Conservation (phyloP, 805 yeast genomes). For the Priceomyces fermenticarens region DNA sequence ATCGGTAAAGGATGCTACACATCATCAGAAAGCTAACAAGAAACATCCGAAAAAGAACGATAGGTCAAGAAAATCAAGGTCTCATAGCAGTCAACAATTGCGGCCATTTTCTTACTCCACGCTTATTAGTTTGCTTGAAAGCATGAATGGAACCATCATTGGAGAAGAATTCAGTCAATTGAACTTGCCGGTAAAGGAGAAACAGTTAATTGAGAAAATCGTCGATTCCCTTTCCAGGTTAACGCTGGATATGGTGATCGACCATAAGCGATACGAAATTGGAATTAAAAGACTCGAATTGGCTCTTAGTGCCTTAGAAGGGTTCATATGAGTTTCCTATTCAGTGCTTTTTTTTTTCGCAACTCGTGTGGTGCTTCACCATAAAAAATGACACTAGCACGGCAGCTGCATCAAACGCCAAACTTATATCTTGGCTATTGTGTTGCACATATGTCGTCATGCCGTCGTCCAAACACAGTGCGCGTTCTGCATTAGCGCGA, state of each 20-base stretch:
- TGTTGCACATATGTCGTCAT: no score
- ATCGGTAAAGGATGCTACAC: slow-evolving; percentile 31
- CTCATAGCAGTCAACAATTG: slow-evolving; percentile 5
- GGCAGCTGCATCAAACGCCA: no score
- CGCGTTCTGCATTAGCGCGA: no score
- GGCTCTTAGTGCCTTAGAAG: slow-evolving; percentile 85
- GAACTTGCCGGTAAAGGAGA: slow-evolving; percentile 72
- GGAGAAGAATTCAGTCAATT: slow-evolving; percentile 73
- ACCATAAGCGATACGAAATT: slow-evolving; percentile 74
- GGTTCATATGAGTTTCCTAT: slow-evolving; percentile 42
- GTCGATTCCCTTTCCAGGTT: slow-evolving; percentile 82
- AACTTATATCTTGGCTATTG: no score
- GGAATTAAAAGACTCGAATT: slow-evolving; percentile 77
- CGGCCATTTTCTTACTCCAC: slow-evolving; percentile 44
- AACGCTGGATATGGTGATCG: slow-evolving; percentile 87
- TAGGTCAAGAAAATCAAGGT: slow-evolving; percentile 5
- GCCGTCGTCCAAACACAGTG: no score
- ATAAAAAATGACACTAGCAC: no score
- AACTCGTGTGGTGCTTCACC: background rate
- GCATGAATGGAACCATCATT: slow-evolving; percentile 58
- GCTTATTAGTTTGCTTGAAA: slow-evolving; percentile 49
- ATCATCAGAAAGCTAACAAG: slow-evolving; percentile 16
- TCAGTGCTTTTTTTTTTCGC: background rate
- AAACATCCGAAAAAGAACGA: slow-evolving; percentile 11
- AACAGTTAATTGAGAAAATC: slow-evolving; percentile 75